These are phyloP conservation scores for Serendipita vermifera DNA, from an alignment of 768 basidiomycete genomes.

Conservation along the genomic window DNA sequence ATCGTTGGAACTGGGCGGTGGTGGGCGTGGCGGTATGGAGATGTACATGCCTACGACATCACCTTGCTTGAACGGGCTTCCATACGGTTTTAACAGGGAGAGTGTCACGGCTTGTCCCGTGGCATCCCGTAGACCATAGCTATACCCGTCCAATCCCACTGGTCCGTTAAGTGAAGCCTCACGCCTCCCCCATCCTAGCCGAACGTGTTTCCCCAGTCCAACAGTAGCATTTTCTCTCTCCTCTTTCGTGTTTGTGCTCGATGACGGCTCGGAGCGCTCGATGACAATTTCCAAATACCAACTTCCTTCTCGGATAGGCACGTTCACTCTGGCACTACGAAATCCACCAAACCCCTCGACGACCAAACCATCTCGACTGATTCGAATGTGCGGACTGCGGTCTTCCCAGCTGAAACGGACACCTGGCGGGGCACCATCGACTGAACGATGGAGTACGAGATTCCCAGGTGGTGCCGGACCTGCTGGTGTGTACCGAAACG, in stretches of 20 bases:
- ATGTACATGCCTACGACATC: conserved; percentile 93
- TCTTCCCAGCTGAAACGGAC: conserved; percentile 81
- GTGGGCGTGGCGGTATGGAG: conserved; percentile 57
- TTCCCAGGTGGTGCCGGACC: conserved; percentile 52
- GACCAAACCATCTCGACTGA: conserved; percentile 64
- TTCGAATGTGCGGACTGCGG: conserved; percentile 63
- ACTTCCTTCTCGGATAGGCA: conserved; percentile 73
- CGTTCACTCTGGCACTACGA: conserved; percentile 78
- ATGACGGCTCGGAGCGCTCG: conserved; percentile 46
- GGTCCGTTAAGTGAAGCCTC: conserved; percentile 92
- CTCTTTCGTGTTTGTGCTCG: conserved; percentile 28
- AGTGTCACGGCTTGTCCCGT: conserved; percentile 83
- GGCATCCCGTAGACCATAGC: conserved; percentile 83
- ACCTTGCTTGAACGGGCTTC: conserved; percentile 56
- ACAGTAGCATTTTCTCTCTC: conserved; percentile 25
- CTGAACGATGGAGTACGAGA: conserved; percentile 55
- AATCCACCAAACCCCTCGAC: conserved; percentile 80
- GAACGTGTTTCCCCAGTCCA: conserved; percentile 64
- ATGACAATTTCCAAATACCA: conserved; percentile 94
- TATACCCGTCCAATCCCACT: conserved; percentile 86
- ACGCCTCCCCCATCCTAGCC: conserved; percentile 83
- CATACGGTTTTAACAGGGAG: conserved; percentile 70
- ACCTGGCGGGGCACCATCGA: conserved; percentile 58
- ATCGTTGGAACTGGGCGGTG: conserved; percentile 39
- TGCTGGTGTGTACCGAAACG: conserved; percentile 64